Conservation (phyloP, 306 rosid genomes). For the Medicago lupulina region DNA sequence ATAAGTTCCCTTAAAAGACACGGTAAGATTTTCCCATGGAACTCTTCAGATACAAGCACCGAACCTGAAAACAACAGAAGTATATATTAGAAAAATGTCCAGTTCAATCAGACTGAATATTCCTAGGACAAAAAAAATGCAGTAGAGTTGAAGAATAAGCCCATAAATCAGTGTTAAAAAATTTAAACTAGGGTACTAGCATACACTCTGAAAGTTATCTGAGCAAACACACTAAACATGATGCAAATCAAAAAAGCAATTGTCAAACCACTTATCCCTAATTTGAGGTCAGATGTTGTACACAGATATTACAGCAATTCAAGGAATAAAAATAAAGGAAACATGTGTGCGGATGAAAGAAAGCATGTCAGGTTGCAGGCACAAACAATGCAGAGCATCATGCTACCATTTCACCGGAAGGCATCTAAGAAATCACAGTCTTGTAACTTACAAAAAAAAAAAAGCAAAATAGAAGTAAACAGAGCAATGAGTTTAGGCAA, state of each 20-base stretch:
- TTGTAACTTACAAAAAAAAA: too few species aligned
- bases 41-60: slow-evolving; percentile 71
- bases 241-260: too few species aligned
- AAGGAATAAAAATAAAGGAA: not conserved
- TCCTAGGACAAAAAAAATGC: not conserved
- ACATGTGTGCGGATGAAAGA: not conserved
- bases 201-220: not conserved
- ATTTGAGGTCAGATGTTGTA: not conserved
- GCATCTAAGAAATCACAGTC: not conserved
- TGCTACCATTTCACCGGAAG: not conserved
- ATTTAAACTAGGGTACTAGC: not conserved
- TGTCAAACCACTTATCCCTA: not conserved
- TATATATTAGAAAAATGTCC: not conserved
- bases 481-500: not conserved
- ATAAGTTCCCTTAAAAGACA: slow-evolving; percentile 45
- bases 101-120: not conserved
- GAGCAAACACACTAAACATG: too few species aligned
- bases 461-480: not conserved
- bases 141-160: not conserved
- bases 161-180: not conserved
- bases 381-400: not conserved
- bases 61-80: slow-evolving; percentile 49
- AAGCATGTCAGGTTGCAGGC: not conserved
- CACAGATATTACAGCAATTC: not conserved
- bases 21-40: slow-evolving; percentile 76